Base-by-base conservation (phyloP, 2,329 filamentous ascomycete genomes). In the Diaporthe sp. region DNA sequence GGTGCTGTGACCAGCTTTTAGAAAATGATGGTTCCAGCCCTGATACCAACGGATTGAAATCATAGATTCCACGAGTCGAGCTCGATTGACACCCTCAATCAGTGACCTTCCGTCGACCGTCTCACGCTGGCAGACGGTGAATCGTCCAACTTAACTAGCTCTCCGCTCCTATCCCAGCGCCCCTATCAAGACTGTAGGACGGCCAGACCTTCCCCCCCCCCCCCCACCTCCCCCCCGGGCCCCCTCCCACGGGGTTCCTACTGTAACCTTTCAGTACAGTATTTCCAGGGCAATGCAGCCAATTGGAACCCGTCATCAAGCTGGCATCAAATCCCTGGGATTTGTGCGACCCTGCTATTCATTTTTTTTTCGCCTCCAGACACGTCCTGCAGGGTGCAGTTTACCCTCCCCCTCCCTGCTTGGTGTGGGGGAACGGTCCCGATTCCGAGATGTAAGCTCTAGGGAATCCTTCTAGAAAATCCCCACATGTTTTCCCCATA, bases 371-470 rank as follows among this genome's bases (percentile, higher is more conserved):
- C 10, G 28, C 61, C 34, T 20, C 25, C 25, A 6, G 15, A 20
- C 42, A 47, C 13, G 25, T 31, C 28, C 61, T 22, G 25, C 61
- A 65, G 61, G 61, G 42, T 20, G 4, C 42, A 65, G 10, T 49
- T 22, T 17, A 10, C 22, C 9, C 63, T 9, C 12, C 17, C 22
- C 13, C 22, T 68, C 22, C 13, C 22, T 68, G 13, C 63, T n/a
- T 12, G 6, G 20, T 37, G 63, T 68, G 65, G 65, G 65, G 65
- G 47, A 53, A 37, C 65, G 65, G 53, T 53, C 31, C 65, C 65
- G 65, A 68, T 68, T n/a, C 34, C 65, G 47, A 68, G 47, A 53
- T 28, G n/a, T 53, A 51, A 68, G 65, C 65, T 68, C 22, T 68
- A 28, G 34, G 63, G 5, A 28, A 68, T 53, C 31, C 47, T 68